These are phyloP conservation scores for Thuidium tamariscinum DNA, from an alignment of 225 moss, liverwort and hornwort species.

Conservation along the genomic window DNA sequence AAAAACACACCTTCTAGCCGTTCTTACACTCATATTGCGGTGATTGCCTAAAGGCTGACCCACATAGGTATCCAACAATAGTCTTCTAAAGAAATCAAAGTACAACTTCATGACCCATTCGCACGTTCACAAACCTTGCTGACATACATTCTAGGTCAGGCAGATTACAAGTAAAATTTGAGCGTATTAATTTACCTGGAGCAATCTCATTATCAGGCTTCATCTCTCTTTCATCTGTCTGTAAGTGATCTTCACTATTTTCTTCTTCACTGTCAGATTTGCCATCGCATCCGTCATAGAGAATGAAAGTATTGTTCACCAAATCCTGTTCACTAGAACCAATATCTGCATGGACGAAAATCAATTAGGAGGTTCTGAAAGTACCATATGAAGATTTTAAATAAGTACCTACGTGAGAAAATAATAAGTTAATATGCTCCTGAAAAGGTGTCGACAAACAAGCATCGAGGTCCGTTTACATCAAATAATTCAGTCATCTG, in stretches of 20 bases:
- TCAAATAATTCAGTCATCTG: background rate
- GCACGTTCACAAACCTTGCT: background rate
- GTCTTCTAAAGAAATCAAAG: background rate
- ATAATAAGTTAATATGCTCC: background rate
- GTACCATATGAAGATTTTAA: background rate
- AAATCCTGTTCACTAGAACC: constrained; percentile 52
- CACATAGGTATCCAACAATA: background rate
- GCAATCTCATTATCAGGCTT: constrained; percentile 40
- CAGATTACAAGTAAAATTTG: background rate
- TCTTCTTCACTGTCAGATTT: constrained; percentile 48
- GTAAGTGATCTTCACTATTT: constrained; percentile 33
- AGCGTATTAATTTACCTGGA: constrained; percentile 4
- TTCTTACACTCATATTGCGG: background rate
- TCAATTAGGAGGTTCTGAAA: background rate
- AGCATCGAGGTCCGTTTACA: background rate
- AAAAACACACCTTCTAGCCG: background rate
- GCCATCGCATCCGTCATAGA: constrained; percentile 40
- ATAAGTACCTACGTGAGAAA: background rate
- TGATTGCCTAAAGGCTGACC: background rate
- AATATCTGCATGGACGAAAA: constrained; percentile 24
- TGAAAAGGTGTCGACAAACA: background rate
- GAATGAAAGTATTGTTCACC: constrained; percentile 37
- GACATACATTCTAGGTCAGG: background rate
- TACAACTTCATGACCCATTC: background rate
- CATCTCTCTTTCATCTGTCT: constrained; percentile 43